Evolutionary conservation across 306 rosid genomes (phyloP).

Genomic region (Prosopis cineraria): DNA sequence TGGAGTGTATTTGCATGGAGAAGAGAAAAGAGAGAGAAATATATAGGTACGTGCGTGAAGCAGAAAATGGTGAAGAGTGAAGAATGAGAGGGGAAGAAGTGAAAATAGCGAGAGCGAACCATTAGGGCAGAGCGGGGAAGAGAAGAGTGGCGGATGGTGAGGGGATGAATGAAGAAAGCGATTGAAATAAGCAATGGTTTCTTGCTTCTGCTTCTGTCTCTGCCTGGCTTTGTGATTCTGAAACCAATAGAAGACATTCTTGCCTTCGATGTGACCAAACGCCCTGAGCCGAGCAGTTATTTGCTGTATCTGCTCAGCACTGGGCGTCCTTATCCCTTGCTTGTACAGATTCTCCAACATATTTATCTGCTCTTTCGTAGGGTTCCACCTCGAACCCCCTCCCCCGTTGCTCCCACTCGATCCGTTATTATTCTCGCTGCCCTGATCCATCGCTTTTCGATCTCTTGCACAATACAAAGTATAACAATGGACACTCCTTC

Average conservation of each 20-base stretch:
- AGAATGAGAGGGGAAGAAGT: background rate
- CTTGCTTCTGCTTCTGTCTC: slow-evolving; percentile 92
- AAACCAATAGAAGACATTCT: slow-evolving; percentile 97
- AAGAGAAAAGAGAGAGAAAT: background rate
- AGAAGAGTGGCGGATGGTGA: slow-evolving; percentile 16
- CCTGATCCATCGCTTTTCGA: background rate
- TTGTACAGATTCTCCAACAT: slow-evolving; percentile 72
- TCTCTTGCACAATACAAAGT: too few relatives aligned
- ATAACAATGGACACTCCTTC: too few relatives aligned
- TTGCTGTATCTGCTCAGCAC: slow-evolving; percentile 79
- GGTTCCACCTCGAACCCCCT: slow-evolving; percentile 75
- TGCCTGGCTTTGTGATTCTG: slow-evolving; percentile 95
- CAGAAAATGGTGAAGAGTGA: background rate
- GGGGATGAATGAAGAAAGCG: slow-evolving; percentile 37
- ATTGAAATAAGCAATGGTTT: slow-evolving; percentile 56
- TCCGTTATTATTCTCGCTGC: background rate
- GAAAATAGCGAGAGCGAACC: slow-evolving; percentile 36
- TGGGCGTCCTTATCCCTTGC: slow-evolving; percentile 87
- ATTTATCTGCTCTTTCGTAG: slow-evolving; percentile 85
- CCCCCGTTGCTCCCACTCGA: slow-evolving; percentile 6
- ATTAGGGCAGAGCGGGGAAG: slow-evolving; percentile 48
- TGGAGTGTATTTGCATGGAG: background rate
- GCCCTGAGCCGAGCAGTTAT: slow-evolving; percentile 62
- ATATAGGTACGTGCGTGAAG: background rate
- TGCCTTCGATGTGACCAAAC: slow-evolving; percentile 89